Evolutionary conservation across 371 early-diverging fungal species (phyloP), one percentile per base, ranked within the genome.

Genomic region (Smittium mucronatum): DNA sequence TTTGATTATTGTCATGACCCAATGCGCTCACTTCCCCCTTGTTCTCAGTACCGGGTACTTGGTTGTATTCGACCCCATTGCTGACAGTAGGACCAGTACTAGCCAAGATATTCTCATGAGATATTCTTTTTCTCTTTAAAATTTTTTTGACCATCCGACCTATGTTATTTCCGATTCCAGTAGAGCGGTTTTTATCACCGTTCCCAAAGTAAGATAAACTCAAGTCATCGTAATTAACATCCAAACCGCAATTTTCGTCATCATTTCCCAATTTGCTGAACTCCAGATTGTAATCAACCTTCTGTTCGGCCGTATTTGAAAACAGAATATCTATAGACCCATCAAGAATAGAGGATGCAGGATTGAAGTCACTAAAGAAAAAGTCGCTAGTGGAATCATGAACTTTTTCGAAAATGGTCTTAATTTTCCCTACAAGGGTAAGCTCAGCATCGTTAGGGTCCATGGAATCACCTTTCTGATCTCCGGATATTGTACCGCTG

Each of bases 311-410:
- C 5, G 65, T 65, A n/a, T 65, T 65, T 33, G 34, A 32, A 65
- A 65, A 65, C 34, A 34, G 32, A 32, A 25, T 34, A 33, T 33
- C 34, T 25, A 65, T 33, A 2, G 65, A 65, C 65, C 32, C 32
- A 36, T 65, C 65, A 65, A 65, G 36, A n/a, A 65, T 65, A 21
- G 65, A 26, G 2, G 65, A 2, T 65, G 65, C 65, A 2, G 65
- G 65, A 34, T 65, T 65, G 34, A 65, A 65, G n/a, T 65, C 34
- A 34, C 65, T 32, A 34, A 65, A 65, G 30, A 33, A n/a, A 34
- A 65, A 65, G 15, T 33, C 63, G 63, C 26, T 61, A 5, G 33
- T n/a, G n/a, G 29, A 28, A 33, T 61, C 47, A 21, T 47, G 47
- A 5, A 47, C 21, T 5, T 21, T 21, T 47, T 47, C 47, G 21